Percentiles rank a stretch among this genome's conserved stretches.
These are phyloP conservation scores for Populus nigra DNA, from an alignment of 345 rosid species.

Conservation along the genomic window DNA sequence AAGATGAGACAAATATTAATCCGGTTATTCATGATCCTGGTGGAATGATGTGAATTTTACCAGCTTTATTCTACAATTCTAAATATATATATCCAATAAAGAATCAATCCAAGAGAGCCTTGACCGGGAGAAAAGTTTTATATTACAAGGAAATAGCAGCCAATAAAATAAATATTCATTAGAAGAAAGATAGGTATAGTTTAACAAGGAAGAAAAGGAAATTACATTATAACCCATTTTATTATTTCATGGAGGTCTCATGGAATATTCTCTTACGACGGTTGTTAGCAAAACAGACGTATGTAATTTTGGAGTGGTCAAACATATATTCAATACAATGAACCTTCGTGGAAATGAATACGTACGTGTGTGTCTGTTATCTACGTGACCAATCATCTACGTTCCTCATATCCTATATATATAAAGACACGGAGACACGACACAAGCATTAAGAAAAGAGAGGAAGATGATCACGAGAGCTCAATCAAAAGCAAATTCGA, in stretches of 20 bases:
- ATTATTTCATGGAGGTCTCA: too few species aligned
- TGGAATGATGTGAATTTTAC: neutral
- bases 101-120: too few species aligned
- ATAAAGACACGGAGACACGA: neutral
- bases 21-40: neutral
- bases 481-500: neutral
- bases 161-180: too few species aligned
- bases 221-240: too few species aligned
- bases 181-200: too few species aligned
- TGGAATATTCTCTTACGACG: too few species aligned
- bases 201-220: too few species aligned
- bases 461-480: neutral
- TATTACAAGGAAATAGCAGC: too few species aligned
- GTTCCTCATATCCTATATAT: neutral
- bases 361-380: neutral
- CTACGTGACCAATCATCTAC: neutral
- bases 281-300: neutral
- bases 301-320: neutral
- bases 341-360: neutral
- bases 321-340: neutral
- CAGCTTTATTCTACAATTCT: too few species aligned
- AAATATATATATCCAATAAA: too few species aligned
- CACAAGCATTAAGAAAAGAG: neutral
- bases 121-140: too few species aligned
- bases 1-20: neutral